Conservation (phyloP, 2,329 filamentous ascomycete species). For the Fusarium torreyae region DNA sequence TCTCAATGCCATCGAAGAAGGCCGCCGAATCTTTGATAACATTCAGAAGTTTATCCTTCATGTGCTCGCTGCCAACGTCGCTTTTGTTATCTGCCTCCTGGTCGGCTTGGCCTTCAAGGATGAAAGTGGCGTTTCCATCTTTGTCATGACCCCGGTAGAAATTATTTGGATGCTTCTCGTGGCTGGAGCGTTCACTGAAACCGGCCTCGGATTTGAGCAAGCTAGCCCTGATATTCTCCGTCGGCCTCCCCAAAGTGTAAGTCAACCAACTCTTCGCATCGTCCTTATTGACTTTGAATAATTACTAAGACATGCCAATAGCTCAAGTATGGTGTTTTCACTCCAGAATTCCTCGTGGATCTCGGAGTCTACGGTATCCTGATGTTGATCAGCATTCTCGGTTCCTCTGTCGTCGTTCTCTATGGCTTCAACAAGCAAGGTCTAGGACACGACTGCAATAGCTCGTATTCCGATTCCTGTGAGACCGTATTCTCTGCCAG, state of each 20-base stretch:
- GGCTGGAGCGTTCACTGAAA: conserved; percentile 78
- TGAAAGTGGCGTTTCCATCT: conserved; percentile 72
- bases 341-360: conserved; percentile 73
- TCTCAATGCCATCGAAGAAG: conserved; percentile 70
- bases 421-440: conserved; percentile 69
- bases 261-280: background rate
- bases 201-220: conserved; percentile 79
- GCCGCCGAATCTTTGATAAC: conserved; percentile 78
- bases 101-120: conserved; percentile 80
- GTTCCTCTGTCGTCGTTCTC: conserved; percentile 71
- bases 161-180: conserved; percentile 84
- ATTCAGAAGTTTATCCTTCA: conserved; percentile 80
- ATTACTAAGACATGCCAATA: conserved; percentile 15
- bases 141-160: conserved; percentile 78
- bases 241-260: conserved; percentile 66
- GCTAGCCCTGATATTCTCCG: conserved; percentile 77
- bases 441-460: conserved; percentile 72
- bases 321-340: conserved; percentile 72
- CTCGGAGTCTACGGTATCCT: conserved; percentile 75
- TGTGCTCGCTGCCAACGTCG: conserved; percentile 76
- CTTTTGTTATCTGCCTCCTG: conserved; percentile 75
- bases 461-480: conserved; percentile 64
- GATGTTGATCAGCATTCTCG: conserved; percentile 72
- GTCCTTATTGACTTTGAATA: too few relatives aligned
- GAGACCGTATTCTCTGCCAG: conserved; percentile 74